Evolutionary conservation across 768 basidiomycete genomes (phyloP), one percentile per base, ranked within the genome.

Genomic region (Psilocybe azurescens): DNA sequence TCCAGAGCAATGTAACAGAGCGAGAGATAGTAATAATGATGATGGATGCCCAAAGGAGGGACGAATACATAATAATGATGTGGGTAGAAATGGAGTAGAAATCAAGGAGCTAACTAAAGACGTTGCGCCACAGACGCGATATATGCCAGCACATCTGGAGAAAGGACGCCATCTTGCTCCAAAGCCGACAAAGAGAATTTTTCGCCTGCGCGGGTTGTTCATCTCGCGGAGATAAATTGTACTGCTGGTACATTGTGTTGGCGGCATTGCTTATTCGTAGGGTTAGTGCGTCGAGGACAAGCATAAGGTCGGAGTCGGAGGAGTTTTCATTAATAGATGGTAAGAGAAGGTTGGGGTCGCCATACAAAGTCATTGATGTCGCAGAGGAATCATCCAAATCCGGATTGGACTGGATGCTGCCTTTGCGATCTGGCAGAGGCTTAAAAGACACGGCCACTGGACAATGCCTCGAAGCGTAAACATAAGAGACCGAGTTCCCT

Each of bases 401-500:
- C 18, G 73, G 65, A 46, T 70, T 74, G 0, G 75, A 73, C 52
- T 75, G 74, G 18, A 79, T 75, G 68, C 83, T 84, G 36, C 75
- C 77, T 69, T 84, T 86, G 56, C 81, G 77, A 56, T 75, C 77
- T 10, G 79, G 71, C 14, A 74, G 65, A 2, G 82, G 71, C 18
- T 81, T 80, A 76, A 91, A 90, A 11, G n/a, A 89, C 76, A 3
- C 89, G 84, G 0, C 76, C 79, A 3, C 87, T 83, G 2, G 89
- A 82, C 29, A 95, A 80, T 3, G 90, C 86, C 75, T 98, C 95
- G 32, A 95, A 79, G 3, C 94, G 86, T 24, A 96, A 77, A 69
- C 91, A 89, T 10, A 96, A 72, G 64, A 86, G 68, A 0, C 88
- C 91, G 50, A 98, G 75, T 61, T 90, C 85, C 53, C 84, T 84